phyloP scores from a whole-genome alignment of 306 rosid genomes.

The Styphnolobium japonicum region DNA sequence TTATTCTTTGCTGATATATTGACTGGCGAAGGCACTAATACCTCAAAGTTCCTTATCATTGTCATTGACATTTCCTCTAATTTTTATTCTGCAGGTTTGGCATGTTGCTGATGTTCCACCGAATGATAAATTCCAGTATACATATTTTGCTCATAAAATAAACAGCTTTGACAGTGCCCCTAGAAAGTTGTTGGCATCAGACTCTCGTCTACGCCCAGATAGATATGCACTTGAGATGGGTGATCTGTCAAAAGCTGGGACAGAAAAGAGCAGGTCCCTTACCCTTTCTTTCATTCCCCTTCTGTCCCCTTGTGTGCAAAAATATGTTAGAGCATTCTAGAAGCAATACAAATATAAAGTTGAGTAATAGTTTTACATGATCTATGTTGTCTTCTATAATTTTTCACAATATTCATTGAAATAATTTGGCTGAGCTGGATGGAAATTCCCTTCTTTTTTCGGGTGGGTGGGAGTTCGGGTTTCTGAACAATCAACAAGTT shows the following conservation, averaged over 20 bases:
- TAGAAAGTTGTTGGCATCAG: conserved; percentile 72
- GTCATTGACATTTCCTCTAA: conserved; percentile 17
- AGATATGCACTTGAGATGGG: conserved; percentile 86
- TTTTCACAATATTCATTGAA: background rate
- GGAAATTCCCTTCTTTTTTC: background rate
- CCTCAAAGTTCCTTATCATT: background rate
- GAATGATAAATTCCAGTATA: conserved; percentile 77
- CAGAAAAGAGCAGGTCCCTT: conserved; percentile 77
- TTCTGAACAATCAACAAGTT: background rate
- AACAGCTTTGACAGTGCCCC: conserved; percentile 90
- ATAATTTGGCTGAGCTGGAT: conserved; percentile 15
- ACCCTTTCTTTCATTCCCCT: conserved; percentile 17
- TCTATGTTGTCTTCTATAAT: background rate
- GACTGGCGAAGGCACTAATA: background rate
- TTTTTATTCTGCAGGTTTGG: conserved; percentile 69
- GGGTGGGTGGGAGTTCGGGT: background rate
- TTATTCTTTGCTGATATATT: conserved; percentile 7
- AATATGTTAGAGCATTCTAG: background rate
- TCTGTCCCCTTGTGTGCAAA: background rate
- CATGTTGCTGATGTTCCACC: conserved; percentile 72
- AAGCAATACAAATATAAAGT: conserved; percentile 13
- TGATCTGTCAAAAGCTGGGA: conserved; percentile 80
- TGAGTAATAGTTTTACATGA: background rate
- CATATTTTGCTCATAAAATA: conserved; percentile 83
- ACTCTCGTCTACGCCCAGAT: conserved; percentile 93